Base-by-base conservation (phyloP, 371 early-diverging fungal species). In the Chytridium lagenaria region DNA sequence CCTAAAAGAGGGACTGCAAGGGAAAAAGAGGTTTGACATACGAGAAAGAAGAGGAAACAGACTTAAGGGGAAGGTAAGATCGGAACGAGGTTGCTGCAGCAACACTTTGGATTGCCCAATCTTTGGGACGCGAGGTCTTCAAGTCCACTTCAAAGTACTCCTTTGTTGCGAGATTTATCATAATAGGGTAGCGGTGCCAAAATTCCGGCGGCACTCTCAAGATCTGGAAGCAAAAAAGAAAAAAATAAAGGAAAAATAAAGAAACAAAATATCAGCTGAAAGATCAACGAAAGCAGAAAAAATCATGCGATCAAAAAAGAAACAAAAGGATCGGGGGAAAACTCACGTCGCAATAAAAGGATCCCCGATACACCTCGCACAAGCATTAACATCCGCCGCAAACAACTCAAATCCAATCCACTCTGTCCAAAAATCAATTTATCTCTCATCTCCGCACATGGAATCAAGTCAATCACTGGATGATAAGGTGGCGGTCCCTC, bases 401-500 rank as follows among this genome's bases (percentile, higher is more conserved):
- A 63, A 63, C 19, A 63, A 23, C 15, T 63, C 63, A 15, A 63
- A 37, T 63, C 63, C 19, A 63, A 31, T 19, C 31, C 33, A 5
- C 3, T 31, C 16, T 28, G 5, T 12, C 63, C 63, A 3, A 31
- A 23, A 15, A 63, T 63, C 19, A 63, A 23, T 2, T 3, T 34
- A 37, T 63, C 63, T 34, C 63, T 30, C 63, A 63, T 63, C 37
- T 63, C 36, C 16, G 37, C 63, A 37, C 36, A 63, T 2, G 63
- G 63, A 37, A 63, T 63, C 63, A 63, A 63, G 34, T 63, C 63
- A 34, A 63, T 37, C 2, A 63, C 23, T 2, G 63, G 63, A 23
- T 63, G 63, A 23, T 63, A 63, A 12, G 63, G 63, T 36, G 63
- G 63, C 16, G 63, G 36, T 34, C 63, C 63, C 63, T 30, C 63